These are phyloP conservation scores for Nelumbo lutea DNA, from an alignment of 164 flowering plant genomes.

Conservation along the genomic window DNA sequence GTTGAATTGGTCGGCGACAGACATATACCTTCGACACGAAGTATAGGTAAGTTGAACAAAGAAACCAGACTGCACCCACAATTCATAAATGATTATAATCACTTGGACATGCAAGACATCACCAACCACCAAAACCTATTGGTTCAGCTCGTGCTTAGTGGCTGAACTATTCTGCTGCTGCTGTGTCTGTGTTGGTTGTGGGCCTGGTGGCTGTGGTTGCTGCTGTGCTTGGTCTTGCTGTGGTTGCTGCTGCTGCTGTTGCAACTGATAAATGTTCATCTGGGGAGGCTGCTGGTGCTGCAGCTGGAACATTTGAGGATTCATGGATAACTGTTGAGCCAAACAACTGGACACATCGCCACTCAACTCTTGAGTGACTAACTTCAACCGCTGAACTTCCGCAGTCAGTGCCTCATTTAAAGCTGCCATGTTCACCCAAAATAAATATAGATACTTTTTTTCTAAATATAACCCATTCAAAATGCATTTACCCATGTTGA, in stretches of 20 bases:
- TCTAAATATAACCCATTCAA: too few relatives aligned
- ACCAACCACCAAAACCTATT: slow-evolving; percentile 3
- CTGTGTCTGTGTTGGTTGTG: slow-evolving; percentile 12
- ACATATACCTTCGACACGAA: too few relatives aligned
- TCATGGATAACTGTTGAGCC: slow-evolving; percentile 30
- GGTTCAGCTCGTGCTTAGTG: slow-evolving; percentile 15
- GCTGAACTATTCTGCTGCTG: slow-evolving; percentile 10
- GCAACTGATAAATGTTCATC: slow-evolving; percentile 25
- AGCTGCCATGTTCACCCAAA: slow-evolving; percentile 32
- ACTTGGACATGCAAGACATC: neutral
- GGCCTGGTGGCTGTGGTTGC: slow-evolving; percentile 13
- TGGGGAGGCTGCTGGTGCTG: slow-evolving; percentile 31
- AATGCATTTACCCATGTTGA: neutral
- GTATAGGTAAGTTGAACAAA: too few relatives aligned
- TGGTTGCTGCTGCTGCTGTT: slow-evolving; percentile 25
- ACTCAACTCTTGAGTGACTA: slow-evolving; percentile 37
- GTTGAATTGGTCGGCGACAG: too few relatives aligned
- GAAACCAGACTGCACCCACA: neutral
- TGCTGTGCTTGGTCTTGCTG: neutral
- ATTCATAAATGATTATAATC: neutral
- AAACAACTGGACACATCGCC: slow-evolving; percentile 29
- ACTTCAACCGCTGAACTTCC: slow-evolving; percentile 58
- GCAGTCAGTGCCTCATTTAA: slow-evolving; percentile 54
- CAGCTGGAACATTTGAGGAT: slow-evolving; percentile 30
- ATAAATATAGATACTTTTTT: neutral